Conservation (phyloP, 768 basidiomycete species). For the Tubosaeta sp. region DNA sequence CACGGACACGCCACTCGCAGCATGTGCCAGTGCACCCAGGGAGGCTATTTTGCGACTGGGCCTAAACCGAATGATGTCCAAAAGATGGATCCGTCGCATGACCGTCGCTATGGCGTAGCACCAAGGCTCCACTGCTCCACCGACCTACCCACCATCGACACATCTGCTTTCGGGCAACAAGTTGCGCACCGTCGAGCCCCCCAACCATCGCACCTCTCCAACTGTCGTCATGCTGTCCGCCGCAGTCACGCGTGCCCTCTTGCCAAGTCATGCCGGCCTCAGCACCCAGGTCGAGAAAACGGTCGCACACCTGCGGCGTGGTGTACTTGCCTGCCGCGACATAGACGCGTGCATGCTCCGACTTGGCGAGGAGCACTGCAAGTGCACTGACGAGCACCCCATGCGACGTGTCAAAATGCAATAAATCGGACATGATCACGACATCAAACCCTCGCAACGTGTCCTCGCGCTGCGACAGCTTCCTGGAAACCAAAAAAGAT, state of each 20-base stretch:
- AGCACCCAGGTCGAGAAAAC: conserved; percentile 43
- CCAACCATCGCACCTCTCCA: conserved; percentile 52
- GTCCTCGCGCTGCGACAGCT: conserved; percentile 4
- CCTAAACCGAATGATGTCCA: neutral
- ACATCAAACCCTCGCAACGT: conserved; percentile 44
- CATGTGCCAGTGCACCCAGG: too few species aligned
- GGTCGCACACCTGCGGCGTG: conserved; percentile 43
- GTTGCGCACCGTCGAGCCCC: conserved; percentile 43
- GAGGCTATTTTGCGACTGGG: too few species aligned
- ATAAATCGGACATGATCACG: conserved; percentile 66
- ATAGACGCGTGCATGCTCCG: conserved; percentile 42
- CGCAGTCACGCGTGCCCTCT: conserved; percentile 30
- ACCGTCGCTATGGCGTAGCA: neutral
- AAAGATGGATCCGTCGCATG: too few species aligned
- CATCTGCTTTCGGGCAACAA: conserved; percentile 50
- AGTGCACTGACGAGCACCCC: conserved; percentile 51
- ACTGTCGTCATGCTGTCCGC: conserved; percentile 7
- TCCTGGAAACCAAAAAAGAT: conserved; percentile 9
- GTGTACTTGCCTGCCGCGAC: conserved; percentile 68
- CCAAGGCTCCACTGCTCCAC: conserved; percentile 29
- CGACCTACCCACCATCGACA: conserved; percentile 64
- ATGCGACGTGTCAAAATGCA: conserved; percentile 65
- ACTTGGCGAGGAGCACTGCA: conserved; percentile 41
- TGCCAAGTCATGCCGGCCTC: conserved; percentile 44
- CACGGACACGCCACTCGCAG: too few species aligned